Conservation (phyloP, 2,329 filamentous ascomycete species). For the Fusarium dimerum region DNA sequence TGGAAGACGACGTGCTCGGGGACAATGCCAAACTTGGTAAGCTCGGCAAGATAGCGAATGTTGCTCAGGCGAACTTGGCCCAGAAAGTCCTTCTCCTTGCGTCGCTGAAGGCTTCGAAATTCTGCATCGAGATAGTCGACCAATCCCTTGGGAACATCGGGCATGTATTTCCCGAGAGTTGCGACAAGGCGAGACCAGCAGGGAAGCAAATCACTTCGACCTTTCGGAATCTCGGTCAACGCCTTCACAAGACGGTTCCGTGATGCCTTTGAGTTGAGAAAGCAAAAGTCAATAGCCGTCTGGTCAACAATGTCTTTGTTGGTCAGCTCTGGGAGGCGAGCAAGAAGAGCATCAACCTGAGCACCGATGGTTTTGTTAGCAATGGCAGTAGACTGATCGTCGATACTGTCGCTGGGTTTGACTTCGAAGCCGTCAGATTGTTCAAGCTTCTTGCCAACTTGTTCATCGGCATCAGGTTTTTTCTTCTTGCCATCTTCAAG, state of each 20-base stretch:
- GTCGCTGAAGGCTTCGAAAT: constrained; percentile 92
- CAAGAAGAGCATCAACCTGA: constrained; percentile 88
- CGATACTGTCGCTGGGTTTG: constrained; percentile 58
- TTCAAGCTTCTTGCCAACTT: constrained; percentile 75
- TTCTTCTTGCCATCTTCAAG: constrained; percentile 96
- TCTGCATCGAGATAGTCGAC: constrained; percentile 94
- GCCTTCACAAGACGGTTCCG: constrained; percentile 92
- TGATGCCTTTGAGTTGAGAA: constrained; percentile 96
- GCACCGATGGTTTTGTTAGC: constrained; percentile 97
- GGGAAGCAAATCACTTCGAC: constrained; percentile 85
- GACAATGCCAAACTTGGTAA: constrained; percentile 97
- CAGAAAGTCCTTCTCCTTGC: constrained; percentile 96
- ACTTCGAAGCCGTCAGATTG: constrained; percentile 49
- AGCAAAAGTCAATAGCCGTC: constrained; percentile 94
- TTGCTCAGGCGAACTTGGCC: constrained; percentile 92
- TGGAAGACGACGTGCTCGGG: constrained; percentile 99
- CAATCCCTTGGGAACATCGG: constrained; percentile 88
- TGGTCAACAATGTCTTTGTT: constrained; percentile 92
- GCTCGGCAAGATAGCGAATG: constrained; percentile 93
- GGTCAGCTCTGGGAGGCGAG: constrained; percentile 86
- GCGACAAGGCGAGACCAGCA: constrained; percentile 91
- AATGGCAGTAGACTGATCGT: constrained; percentile 91
- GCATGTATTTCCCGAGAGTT: constrained; percentile 90
- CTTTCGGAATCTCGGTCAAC: constrained; percentile 91
- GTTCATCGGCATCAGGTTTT: constrained; percentile 78